Evolutionary conservation across 1,284 basidiomycete genomes (phyloP), one percentile per base, ranked within the genome.

Genomic region (Fomitopsis schrenkii): DNA sequence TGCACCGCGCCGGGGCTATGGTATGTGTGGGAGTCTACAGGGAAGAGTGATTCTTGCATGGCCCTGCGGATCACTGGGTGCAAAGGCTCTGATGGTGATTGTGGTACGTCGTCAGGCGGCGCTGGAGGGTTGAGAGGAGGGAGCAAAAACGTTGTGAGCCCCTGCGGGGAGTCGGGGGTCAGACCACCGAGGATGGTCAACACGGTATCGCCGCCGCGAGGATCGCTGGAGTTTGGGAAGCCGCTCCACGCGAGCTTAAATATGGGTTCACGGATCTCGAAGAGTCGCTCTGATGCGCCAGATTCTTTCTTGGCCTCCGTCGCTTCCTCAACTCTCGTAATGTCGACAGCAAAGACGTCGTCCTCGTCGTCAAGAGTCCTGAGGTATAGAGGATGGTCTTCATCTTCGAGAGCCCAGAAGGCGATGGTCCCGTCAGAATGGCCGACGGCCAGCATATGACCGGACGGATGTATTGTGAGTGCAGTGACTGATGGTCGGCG

Each of bases 221-320:
- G 81, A 73, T 88, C 86, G 4, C 78, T 71, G 3, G 84, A 83
- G 65, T 88, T 85, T 0, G 86, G 79, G 72, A 90, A 93, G 1
- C 83, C 81, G 59, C 87, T 90, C 95, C 95, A 97, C 0, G 89
- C 79, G 5, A 97, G 79, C 73, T 94, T 95, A 81, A 93, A 96
- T 50, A 98, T 87, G 1, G 95, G 93, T 71, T 97, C 94, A 63
- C 87, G 79, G 3, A 74, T 68, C 2, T 59, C 61, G 14, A 45
- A 2, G 4, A 19, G 15, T 14, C 22, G 8, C 28, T 56, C 41
- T n/a, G 22, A 19, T 12, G 6, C 8, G 9, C 9, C 22, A 7
- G 38, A 64, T 53, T 58, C 67, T 14, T 41, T 64, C 33, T 33
- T 48, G 63, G 61, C 62, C 10, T 77, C 71, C 14, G 84, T 71